Conservation (phyloP, 352 stramenopile species). For the Globisporangium barbulae region DNA sequence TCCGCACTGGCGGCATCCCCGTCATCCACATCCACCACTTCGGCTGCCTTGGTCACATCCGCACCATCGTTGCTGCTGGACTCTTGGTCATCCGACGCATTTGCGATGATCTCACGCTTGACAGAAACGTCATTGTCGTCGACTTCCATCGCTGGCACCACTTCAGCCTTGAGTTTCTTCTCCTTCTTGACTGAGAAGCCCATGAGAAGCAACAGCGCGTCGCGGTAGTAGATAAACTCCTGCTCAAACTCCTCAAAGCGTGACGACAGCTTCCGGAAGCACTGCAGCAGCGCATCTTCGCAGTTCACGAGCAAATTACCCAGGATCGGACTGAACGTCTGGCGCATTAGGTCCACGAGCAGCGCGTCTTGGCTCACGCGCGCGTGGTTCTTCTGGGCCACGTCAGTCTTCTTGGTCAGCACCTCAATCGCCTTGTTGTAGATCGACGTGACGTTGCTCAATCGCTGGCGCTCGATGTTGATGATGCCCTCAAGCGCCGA, state of each 20-base stretch:
- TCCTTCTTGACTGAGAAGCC: slow-evolving; percentile 13
- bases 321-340: slow-evolving; percentile 69
- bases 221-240: slow-evolving; percentile 79
- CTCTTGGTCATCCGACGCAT: not conserved
- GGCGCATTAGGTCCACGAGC: slow-evolving; percentile 63
- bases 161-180: slow-evolving; percentile 16
- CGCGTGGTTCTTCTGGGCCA: slow-evolving; percentile 49
- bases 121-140: slow-evolving; percentile 28
- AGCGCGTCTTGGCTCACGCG: slow-evolving; percentile 58
- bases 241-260: slow-evolving; percentile 74
- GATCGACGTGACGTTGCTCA: slow-evolving; percentile 48
- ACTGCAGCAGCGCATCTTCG: slow-evolving; percentile 63
- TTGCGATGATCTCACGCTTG: slow-evolving; percentile 47
- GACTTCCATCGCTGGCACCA: slow-evolving; percentile 19
- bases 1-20: not conserved
- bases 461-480: slow-evolving; percentile 66
- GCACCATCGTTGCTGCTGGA: not conserved
- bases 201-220: slow-evolving; percentile 47
- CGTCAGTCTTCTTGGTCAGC: slow-evolving; percentile 39
- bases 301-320: slow-evolving; percentile 60
- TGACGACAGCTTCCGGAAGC: slow-evolving; percentile 52
- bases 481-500: slow-evolving; percentile 63
- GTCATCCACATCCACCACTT: slow-evolving; percentile 2
- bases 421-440: slow-evolving; percentile 59
- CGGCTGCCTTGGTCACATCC: not conserved